Evolutionary conservation across 2,329 filamentous ascomycete species (phyloP).

Genomic region (Zymoseptoria ardabiliae): DNA sequence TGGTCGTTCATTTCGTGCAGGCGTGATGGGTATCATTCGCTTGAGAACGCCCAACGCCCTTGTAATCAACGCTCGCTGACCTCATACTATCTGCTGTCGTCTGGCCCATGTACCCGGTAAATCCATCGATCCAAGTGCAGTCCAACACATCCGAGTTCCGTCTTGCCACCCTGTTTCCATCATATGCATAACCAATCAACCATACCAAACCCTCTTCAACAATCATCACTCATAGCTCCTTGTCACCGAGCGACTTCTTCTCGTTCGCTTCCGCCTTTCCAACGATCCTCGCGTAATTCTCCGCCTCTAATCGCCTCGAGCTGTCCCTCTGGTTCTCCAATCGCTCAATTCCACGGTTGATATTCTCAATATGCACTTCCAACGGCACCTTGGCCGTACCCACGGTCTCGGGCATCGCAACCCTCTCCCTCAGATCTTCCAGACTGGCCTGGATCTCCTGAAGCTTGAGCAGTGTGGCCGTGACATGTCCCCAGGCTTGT

Average conservation of each 20-base stretch:
- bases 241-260: conserved; percentile 14
- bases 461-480: conserved; percentile 61
- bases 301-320: conserved; percentile 23
- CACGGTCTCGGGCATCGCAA: conserved; percentile 58
- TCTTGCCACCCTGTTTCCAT: neutral
- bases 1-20: neutral
- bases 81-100: neutral
- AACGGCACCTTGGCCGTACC: conserved; percentile 54
- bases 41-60: neutral
- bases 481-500: conserved; percentile 61
- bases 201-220: neutral
- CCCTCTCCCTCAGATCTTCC: conserved; percentile 63
- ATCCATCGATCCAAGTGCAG: neutral
- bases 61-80: neutral
- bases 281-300: conserved; percentile 22
- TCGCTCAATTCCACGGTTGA: conserved; percentile 64
- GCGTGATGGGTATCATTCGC: neutral
- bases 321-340: conserved; percentile 58
- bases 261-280: conserved; percentile 15
- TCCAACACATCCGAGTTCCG: neutral
- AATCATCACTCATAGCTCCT: conserved; percentile 7
- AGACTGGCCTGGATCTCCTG: conserved; percentile 65
- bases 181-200: neutral
- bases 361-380: conserved; percentile 67
- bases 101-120: neutral